Percentiles rank a stretch among this genome's conserved stretches.
Evolutionary conservation across 2,329 filamentous ascomycete genomes (phyloP).

Genomic region (Aspergillus ochraceoroseus): DNA sequence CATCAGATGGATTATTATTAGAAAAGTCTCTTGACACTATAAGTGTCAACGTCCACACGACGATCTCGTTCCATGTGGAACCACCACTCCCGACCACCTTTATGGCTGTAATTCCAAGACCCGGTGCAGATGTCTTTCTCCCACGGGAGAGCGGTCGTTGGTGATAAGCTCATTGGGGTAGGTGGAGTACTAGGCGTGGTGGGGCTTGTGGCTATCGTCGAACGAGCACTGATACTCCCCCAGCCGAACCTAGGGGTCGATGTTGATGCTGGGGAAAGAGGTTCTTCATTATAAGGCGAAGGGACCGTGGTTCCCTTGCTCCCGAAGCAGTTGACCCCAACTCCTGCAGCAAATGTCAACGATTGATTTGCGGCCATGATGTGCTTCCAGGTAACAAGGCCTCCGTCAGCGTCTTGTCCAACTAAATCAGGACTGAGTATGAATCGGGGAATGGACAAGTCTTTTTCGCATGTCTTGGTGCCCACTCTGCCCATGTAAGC

Average conservation of each 20-base stretch:
- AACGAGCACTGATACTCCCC: slow-evolving; percentile 34
- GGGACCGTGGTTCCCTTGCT: slow-evolving; percentile 28
- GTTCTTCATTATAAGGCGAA: too few relatives aligned
- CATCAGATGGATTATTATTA: slow-evolving; percentile 20
- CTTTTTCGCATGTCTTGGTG: slow-evolving; percentile 21
- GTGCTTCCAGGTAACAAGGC: slow-evolving; percentile 44
- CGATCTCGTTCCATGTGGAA: slow-evolving; percentile 44
- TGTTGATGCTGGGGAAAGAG: slow-evolving; percentile 33
- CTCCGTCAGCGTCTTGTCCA: slow-evolving; percentile 43
- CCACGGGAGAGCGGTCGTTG: slow-evolving; percentile 33
- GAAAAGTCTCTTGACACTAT: slow-evolving; percentile 35
- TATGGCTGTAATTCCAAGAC: slow-evolving; percentile 42
- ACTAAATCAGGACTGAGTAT: slow-evolving; percentile 41
- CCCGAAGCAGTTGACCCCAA: slow-evolving; percentile 33
- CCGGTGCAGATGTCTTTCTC: slow-evolving; percentile 43
- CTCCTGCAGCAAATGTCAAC: slow-evolving; percentile 34
- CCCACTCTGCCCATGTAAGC: slow-evolving; percentile 41
- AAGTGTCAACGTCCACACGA: slow-evolving; percentile 30
- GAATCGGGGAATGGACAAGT: slow-evolving; percentile 38
- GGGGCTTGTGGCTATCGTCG: slow-evolving; percentile 28
- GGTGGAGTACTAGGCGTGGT: slow-evolving; percentile 31
- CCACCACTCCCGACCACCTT: slow-evolving; percentile 43
- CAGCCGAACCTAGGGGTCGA: slow-evolving; percentile 34
- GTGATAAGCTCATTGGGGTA: slow-evolving; percentile 30
- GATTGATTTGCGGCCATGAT: slow-evolving; percentile 41